Conservation (phyloP, 441 rosid species). For the Kokia cookei region DNA sequence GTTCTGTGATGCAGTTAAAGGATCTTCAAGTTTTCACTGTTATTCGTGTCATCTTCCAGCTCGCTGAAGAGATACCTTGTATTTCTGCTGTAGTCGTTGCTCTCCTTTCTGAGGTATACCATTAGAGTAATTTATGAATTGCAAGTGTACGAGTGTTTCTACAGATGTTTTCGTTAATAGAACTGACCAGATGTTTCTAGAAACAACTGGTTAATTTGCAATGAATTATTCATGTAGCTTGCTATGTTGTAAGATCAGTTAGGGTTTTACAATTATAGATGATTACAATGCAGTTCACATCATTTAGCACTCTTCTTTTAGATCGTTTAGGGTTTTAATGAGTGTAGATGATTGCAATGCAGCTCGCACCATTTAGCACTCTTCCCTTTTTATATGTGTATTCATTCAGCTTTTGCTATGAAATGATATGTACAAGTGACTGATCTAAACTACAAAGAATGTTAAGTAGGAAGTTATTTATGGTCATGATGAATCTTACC, state of each 20-base stretch:
- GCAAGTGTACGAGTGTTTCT: background rate
- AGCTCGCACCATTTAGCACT: background rate
- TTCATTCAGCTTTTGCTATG: background rate
- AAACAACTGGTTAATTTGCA: background rate
- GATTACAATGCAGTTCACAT: background rate
- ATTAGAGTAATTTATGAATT: background rate
- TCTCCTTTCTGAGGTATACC: slow-evolving; percentile 79
- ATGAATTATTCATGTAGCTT: background rate
- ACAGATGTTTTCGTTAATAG: background rate
- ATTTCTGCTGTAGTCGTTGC: slow-evolving; percentile 96
- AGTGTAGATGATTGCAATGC: background rate
- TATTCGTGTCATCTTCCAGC: slow-evolving; percentile 90
- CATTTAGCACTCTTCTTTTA: background rate
- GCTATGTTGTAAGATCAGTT: background rate
- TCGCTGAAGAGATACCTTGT: slow-evolving; percentile 95
- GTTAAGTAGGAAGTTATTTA: background rate
- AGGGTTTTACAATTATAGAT: background rate
- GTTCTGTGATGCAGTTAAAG: slow-evolving; percentile 63
- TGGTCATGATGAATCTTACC: background rate
- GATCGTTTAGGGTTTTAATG: background rate
- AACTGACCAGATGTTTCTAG: background rate
- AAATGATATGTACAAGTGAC: background rate
- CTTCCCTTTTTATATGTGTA: background rate
- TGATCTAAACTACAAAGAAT: background rate
- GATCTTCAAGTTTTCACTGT: slow-evolving; percentile 95